These are phyloP conservation scores for Cephalotrichum gorgonifer DNA, from an alignment of 2,329 filamentous ascomycete species.

Conservation along the genomic window DNA sequence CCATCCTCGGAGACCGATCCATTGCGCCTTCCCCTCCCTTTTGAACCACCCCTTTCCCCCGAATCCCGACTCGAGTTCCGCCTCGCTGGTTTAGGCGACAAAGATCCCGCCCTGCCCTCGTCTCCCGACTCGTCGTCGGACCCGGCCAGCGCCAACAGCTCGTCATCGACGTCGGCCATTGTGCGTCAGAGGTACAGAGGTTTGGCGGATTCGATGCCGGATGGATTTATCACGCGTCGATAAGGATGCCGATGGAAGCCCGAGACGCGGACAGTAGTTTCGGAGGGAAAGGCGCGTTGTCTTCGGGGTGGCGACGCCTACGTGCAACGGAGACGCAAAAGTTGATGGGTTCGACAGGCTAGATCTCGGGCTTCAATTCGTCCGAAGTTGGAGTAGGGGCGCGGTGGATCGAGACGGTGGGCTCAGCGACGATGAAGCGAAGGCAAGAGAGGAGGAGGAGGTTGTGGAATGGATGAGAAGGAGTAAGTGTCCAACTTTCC, in stretches of 20 bases:
- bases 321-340: neutral
- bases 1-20: slow-evolving; percentile 49
- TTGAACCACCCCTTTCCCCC: slow-evolving; percentile 11
- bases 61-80: slow-evolving; percentile 13
- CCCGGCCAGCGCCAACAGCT: slow-evolving; percentile 85
- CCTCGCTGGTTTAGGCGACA: slow-evolving; percentile 34
- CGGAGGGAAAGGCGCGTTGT: neutral
- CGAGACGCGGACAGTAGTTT: neutral
- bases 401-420: neutral
- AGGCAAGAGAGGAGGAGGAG: neutral
- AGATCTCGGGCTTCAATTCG: neutral
- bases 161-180: slow-evolving; percentile 88
- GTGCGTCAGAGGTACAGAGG: slow-evolving; percentile 11
- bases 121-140: slow-evolving; percentile 44
- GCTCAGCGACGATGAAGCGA: neutral
- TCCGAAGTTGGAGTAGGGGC: neutral
- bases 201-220: neutral
- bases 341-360: neutral
- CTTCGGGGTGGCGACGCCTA: neutral
- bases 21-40: slow-evolving; percentile 11
- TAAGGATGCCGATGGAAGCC: neutral
- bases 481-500: slow-evolving; percentile 1
- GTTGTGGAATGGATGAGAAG: neutral
- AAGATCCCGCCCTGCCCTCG: slow-evolving; percentile 43
- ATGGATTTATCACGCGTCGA: neutral